Evolutionary conservation across 495 filamentous ascomycete genomes (phyloP).

Genomic region (Xanthoparmelia taractica): DNA sequence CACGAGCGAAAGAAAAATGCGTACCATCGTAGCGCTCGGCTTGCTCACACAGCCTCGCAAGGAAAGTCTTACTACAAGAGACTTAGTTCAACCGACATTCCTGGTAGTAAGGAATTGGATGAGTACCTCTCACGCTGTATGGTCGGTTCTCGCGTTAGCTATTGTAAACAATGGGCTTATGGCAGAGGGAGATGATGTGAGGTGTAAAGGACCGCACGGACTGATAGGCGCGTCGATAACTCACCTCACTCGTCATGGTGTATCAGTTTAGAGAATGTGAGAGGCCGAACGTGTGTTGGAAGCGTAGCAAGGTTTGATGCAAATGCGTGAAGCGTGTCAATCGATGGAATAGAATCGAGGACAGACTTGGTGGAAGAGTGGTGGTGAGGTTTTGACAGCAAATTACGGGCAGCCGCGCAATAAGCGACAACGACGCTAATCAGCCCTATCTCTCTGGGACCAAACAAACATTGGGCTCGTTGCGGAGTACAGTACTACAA

Average conservation of each 20-base stretch:
- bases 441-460: slow-evolving; percentile 9
- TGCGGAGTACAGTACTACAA: not conserved
- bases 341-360: slow-evolving; percentile 11
- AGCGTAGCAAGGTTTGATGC: slow-evolving; percentile 3
- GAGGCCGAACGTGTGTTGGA: no score
- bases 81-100: slow-evolving; percentile 32
- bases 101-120: slow-evolving; percentile 24
- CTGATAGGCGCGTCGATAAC: slow-evolving; percentile 33
- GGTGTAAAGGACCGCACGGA: slow-evolving; percentile 5
- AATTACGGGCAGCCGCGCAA: slow-evolving; percentile 16
- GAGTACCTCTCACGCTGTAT: slow-evolving; percentile 79
- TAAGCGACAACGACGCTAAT: slow-evolving; percentile 17
- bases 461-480: not conserved
- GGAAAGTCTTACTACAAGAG: slow-evolving; percentile 92
- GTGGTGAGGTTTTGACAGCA: slow-evolving; percentile 14
- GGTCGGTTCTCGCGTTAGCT: slow-evolving; percentile 27
- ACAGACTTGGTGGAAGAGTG: slow-evolving; percentile 6
- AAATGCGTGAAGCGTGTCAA: slow-evolving; percentile 2
- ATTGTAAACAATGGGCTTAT: slow-evolving; percentile 12
- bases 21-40: slow-evolving; percentile 99
- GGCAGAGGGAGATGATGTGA: not conserved
- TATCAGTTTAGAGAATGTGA: slow-evolving; percentile 11
- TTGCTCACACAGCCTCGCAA: slow-evolving; percentile 99
- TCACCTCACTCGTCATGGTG: slow-evolving; percentile 63
- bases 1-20: slow-evolving; percentile 24